These are phyloP conservation scores for Tuber indicum DNA, from an alignment of 495 filamentous ascomycete species.

Conservation along the genomic window DNA sequence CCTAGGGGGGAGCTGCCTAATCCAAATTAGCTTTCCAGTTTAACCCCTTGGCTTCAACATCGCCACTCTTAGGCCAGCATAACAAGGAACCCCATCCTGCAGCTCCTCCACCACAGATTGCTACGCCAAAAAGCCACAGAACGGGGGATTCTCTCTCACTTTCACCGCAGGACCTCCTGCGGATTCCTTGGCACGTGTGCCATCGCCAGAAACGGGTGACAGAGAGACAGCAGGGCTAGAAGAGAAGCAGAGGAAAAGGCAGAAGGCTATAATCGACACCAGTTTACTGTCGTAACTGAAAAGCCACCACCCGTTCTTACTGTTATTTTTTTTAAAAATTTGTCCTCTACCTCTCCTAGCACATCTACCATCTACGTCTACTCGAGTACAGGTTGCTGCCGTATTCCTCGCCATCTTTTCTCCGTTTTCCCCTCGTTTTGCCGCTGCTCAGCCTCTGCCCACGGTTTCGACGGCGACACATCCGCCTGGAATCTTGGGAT, in stretches of 20 bases:
- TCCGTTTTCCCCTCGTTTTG: neutral
- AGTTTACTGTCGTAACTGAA: neutral
- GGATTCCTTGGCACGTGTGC: neutral
- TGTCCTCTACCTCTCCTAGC: neutral
- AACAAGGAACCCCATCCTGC: neutral
- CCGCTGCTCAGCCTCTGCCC: neutral
- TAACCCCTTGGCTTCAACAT: neutral
- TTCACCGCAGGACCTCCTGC: neutral
- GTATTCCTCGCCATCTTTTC: neutral
- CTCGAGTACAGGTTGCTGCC: neutral
- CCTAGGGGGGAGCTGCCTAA: neutral
- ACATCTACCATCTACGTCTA: neutral
- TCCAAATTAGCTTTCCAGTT: neutral
- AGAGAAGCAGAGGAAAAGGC: neutral
- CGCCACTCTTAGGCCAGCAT: neutral
- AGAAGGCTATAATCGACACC: neutral
- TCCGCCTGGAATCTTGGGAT: neutral
- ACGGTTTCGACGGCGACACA: neutral
- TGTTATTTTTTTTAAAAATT: neutral
- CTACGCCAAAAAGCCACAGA: neutral
- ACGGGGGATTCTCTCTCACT: neutral
- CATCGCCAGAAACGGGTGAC: neutral
- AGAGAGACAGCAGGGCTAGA: neutral
- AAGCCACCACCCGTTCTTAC: neutral
- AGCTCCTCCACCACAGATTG: neutral